These are phyloP conservation scores for Isatis lusitanica DNA, from an alignment of 441 rosid genomes.

Conservation along the genomic window DNA sequence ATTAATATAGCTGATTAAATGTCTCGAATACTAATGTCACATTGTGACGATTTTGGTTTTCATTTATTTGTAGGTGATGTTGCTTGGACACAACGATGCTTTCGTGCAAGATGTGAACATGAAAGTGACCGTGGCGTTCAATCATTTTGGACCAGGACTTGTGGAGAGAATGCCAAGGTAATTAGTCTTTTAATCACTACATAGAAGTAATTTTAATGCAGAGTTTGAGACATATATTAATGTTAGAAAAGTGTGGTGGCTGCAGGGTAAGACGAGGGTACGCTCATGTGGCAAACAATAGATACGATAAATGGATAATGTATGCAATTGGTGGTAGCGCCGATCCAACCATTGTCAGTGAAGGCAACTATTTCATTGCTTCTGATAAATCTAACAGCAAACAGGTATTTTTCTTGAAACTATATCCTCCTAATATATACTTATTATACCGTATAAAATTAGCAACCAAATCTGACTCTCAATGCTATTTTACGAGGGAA, in stretches of 20 bases:
- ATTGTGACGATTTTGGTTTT: slow-evolving; percentile 7
- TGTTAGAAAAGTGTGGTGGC: not conserved
- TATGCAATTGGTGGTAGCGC: slow-evolving; percentile 77
- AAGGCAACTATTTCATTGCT: slow-evolving; percentile 68
- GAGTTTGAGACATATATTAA: not conserved
- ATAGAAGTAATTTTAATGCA: not conserved
- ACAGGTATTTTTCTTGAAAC: slow-evolving; percentile 36
- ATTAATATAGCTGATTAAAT: not conserved
- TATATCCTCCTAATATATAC: not conserved
- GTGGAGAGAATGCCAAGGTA: slow-evolving; percentile 86
- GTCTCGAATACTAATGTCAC: not conserved
- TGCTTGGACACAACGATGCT: slow-evolving; percentile 57
- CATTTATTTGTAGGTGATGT: slow-evolving; percentile 32
- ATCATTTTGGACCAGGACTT: slow-evolving; percentile 84
- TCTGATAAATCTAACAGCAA: slow-evolving; percentile 33
- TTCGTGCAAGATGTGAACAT: slow-evolving; percentile 55
- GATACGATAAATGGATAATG: slow-evolving; percentile 67
- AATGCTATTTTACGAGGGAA: not conserved
- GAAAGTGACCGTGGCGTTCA: slow-evolving; percentile 75
- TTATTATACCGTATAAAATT: not conserved
- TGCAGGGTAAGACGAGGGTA: slow-evolving; percentile 65
- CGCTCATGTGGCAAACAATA: slow-evolving; percentile 73
- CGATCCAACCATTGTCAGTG: slow-evolving; percentile 67
- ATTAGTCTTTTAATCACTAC: not conserved
- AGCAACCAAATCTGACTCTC: not conserved